phyloP scores from a whole-genome alignment of 805 yeast species.

The Peterozyma toletana region DNA sequence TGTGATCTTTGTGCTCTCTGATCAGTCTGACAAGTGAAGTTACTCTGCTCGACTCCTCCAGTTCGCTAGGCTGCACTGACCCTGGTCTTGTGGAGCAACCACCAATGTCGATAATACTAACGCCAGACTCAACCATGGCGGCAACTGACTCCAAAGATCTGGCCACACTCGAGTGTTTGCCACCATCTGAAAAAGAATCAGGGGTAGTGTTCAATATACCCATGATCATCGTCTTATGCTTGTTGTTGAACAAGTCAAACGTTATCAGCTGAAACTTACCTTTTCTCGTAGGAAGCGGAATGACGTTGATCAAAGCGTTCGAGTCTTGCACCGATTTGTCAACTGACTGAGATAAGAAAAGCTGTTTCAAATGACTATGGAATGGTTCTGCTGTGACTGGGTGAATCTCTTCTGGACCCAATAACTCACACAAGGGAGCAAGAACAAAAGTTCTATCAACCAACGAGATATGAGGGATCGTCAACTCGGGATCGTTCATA shows the following conservation, averaged over 20 bases:
- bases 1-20: slow-evolving; percentile 31
- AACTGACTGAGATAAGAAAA: slow-evolving; percentile 22
- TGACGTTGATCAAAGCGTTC: slow-evolving; percentile 37
- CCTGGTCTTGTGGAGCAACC: slow-evolving; percentile 95
- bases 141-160: slow-evolving; percentile 38
- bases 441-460: slow-evolving; percentile 86
- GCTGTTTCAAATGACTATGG: slow-evolving; percentile 54
- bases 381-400: slow-evolving; percentile 85
- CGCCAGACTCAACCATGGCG: slow-evolving; percentile 48
- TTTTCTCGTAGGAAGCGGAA: slow-evolving; percentile 33
- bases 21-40: slow-evolving; percentile 62
- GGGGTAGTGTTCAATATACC: slow-evolving; percentile 87
- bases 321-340: slow-evolving; percentile 38
- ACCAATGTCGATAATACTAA: slow-evolving; percentile 83
- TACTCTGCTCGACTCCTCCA: slow-evolving; percentile 68
- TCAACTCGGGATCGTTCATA: slow-evolving; percentile 49
- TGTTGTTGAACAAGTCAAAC: slow-evolving; percentile 37
- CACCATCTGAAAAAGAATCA: slow-evolving; percentile 94
- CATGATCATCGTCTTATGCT: slow-evolving; percentile 65
- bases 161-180: slow-evolving; percentile 31
- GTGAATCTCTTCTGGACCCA: slow-evolving; percentile 60
- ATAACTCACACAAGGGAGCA: slow-evolving; percentile 78
- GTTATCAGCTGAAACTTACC: slow-evolving; percentile 21
- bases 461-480: slow-evolving; percentile 84
- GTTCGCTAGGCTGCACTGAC: slow-evolving; percentile 47